phyloP scores from a whole-genome alignment of 805 yeast species.

The Kodamaea neixiangensis region DNA sequence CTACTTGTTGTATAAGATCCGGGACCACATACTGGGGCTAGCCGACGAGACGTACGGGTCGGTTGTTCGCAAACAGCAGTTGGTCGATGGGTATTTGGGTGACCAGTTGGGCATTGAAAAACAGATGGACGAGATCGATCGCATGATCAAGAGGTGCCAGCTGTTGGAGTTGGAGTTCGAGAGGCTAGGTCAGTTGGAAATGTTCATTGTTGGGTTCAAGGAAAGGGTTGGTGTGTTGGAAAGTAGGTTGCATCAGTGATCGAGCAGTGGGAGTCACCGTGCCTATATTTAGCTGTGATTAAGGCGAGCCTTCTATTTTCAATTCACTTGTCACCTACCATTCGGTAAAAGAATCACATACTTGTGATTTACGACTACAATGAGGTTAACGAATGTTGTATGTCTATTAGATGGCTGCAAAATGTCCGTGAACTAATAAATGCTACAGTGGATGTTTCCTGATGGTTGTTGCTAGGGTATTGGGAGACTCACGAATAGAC shows the following conservation, averaged over 20 bases:
- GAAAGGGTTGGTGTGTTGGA: constrained; percentile 20
- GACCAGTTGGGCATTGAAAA: constrained; percentile 33
- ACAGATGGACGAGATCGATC: constrained; percentile 42
- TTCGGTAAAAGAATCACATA: too few species aligned
- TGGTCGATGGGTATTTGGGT: constrained; percentile 22
- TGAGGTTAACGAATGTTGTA: too few species aligned
- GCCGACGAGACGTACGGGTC: constrained; percentile 41
- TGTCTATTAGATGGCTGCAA: not conserved
- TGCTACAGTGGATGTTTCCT: too few species aligned
- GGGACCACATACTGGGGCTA: constrained; percentile 52
- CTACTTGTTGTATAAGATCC: constrained; percentile 61
- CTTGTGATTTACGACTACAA: too few species aligned
- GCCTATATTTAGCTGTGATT: too few species aligned
- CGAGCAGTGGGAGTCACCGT: too few species aligned
- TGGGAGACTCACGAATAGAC: too few species aligned
- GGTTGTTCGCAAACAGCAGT: constrained; percentile 32
- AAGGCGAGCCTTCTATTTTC: too few species aligned
- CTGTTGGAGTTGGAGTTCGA: constrained; percentile 53
- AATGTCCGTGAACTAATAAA: not conserved
- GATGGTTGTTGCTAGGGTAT: too few species aligned
- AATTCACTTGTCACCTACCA: too few species aligned
- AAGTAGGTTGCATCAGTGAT: not conserved
- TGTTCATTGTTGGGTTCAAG: constrained; percentile 29
- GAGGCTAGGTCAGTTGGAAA: constrained; percentile 52
- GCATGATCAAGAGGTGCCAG: constrained; percentile 45